Evolutionary conservation across 169 alveolate species (phyloP).

Genomic region (Eimeria falciformis): DNA sequence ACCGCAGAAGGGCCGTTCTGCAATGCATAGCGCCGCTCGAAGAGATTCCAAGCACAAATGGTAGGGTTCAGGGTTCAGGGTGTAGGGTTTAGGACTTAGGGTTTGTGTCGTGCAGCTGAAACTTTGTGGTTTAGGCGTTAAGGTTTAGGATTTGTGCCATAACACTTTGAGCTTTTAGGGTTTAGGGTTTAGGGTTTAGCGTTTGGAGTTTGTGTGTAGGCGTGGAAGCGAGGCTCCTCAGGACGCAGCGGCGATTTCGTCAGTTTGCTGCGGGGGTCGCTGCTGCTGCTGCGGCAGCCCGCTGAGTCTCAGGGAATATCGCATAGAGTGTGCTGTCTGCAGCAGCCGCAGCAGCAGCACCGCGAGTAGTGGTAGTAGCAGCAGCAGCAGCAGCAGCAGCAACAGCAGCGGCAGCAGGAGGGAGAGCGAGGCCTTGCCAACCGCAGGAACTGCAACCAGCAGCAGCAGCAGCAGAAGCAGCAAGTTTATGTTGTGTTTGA

Average conservation of each 20-base stretch:
- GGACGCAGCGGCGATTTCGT: background rate
- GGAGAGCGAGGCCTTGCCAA: too few relatives aligned
- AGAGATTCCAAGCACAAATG: background rate
- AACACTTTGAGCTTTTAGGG: too few relatives aligned
- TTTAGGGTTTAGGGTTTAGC: too few relatives aligned
- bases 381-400: constrained; percentile 1
- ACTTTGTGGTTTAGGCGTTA: too few relatives aligned
- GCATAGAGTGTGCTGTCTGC: background rate
- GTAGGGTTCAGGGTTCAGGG: background rate
- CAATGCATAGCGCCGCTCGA: constrained; percentile 86
- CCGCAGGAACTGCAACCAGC: too few relatives aligned
- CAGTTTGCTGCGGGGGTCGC: background rate
- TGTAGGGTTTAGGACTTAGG: background rate
- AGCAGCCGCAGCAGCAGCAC: constrained; percentile 7
- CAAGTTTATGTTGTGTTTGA: constrained; percentile 80
- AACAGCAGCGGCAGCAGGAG: too few relatives aligned
- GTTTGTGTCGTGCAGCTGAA: background rate
- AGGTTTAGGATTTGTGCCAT: too few relatives aligned
- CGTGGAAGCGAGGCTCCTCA: background rate
- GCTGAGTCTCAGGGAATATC: background rate
- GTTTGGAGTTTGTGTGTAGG: background rate
- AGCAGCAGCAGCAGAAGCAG: constrained; percentile 5
- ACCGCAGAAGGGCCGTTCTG: background rate
- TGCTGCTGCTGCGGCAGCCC: constrained; percentile 33
- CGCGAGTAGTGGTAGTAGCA: background rate